Percentiles rank a stretch among this genome's conserved stretches.
Evolutionary conservation across 139 green algal species (phyloP).

Genomic region (Tetratostichococcus sp.): DNA sequence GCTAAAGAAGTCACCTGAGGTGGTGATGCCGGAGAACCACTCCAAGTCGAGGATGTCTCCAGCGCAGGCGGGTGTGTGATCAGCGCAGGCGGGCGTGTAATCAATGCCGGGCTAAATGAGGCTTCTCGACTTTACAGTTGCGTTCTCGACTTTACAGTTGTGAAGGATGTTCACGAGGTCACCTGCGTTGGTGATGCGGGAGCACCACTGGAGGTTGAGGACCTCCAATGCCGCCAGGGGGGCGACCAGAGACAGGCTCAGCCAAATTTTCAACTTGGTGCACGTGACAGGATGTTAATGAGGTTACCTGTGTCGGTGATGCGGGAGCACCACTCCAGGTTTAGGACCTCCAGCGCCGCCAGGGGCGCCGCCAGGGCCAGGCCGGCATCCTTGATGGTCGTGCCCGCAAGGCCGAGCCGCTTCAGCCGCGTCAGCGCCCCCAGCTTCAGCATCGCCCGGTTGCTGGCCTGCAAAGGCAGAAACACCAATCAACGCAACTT

Average conservation of each 20-base stretch:
- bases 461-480: constrained; percentile 11
- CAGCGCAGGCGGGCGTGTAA: no score
- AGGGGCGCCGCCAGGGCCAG: background rate
- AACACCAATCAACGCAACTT: no score
- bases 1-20: no score
- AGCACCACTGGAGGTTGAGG: constrained; percentile 10
- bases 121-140: no score
- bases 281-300: no score
- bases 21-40: no score
- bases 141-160: background rate
- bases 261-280: no score
- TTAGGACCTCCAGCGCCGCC: constrained; percentile 1
- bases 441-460: constrained; percentile 7
- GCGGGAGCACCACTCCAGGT: constrained; percentile 8
- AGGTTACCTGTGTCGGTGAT: constrained; percentile 12
- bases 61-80: no score
- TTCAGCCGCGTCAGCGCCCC: constrained; percentile 1
- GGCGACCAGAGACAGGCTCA: background rate
- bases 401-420: constrained; percentile 8
- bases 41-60: no score
- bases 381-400: background rate
- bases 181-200: background rate
- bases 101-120: no score
- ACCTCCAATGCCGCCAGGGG: background rate
- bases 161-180: background rate